phyloP scores from a whole-genome alignment of 2,329 filamentous ascomycete genomes.

The Aspergillus pseudonomiae region DNA sequence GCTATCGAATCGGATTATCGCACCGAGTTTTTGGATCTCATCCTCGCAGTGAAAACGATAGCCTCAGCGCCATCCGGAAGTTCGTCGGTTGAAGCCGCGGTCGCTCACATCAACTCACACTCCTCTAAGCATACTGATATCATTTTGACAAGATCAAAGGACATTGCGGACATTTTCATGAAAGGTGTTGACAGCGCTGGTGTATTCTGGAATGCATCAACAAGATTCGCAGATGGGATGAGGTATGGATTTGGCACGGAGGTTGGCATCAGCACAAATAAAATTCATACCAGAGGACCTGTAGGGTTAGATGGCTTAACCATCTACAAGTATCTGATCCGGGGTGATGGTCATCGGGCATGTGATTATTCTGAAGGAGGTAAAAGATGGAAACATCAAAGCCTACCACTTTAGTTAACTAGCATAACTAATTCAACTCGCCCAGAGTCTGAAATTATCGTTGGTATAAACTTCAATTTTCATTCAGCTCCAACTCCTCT shows the following conservation, averaged over 20 bases:
- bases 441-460: neutral
- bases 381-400: slow-evolving; percentile 60
- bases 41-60: slow-evolving; percentile 82
- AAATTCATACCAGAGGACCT: slow-evolving; percentile 91
- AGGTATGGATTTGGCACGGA: slow-evolving; percentile 97
- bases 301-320: slow-evolving; percentile 93
- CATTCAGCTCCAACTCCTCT: slow-evolving; percentile 19
- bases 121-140: slow-evolving; percentile 93
- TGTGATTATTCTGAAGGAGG: slow-evolving; percentile 65
- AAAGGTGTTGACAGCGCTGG: slow-evolving; percentile 83
- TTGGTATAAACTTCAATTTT: slow-evolving; percentile 20
- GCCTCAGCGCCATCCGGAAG: slow-evolving; percentile 33
- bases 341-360: slow-evolving; percentile 81
- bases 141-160: slow-evolving; percentile 73
- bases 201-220: slow-evolving; percentile 96
- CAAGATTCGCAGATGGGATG: slow-evolving; percentile 94
- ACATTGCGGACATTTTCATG: slow-evolving; percentile 80
- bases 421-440: neutral
- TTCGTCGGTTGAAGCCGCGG: slow-evolving; percentile 66
- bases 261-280: slow-evolving; percentile 98
- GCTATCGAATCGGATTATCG: slow-evolving; percentile 73
- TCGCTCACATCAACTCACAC: slow-evolving; percentile 87
- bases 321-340: slow-evolving; percentile 95
- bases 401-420: slow-evolving; percentile 37
- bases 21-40: slow-evolving; percentile 87